phyloP scores from a whole-genome alignment of 2,329 filamentous ascomycete species.

The Moelleriella libera region DNA sequence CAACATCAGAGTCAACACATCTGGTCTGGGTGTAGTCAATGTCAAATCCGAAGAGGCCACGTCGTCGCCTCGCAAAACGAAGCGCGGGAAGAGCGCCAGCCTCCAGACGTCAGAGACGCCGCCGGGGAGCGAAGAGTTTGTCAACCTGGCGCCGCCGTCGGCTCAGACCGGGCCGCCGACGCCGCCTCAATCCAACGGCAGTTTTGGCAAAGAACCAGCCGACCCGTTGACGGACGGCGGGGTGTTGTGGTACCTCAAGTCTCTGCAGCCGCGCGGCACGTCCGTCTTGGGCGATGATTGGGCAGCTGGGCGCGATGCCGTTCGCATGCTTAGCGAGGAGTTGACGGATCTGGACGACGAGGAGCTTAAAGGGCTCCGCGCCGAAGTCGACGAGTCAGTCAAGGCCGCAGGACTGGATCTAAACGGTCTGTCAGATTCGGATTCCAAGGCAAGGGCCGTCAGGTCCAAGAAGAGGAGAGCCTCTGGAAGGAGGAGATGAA shows the following conservation, averaged over 20 bases:
- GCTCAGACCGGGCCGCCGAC: constrained; percentile 40
- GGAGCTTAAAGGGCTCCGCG: constrained; percentile 58
- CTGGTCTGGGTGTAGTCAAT: constrained; percentile 16
- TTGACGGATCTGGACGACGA: constrained; percentile 88
- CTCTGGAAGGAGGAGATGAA: constrained; percentile 19
- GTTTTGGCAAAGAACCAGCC: constrained; percentile 30
- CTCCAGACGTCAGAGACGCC: constrained; percentile 25
- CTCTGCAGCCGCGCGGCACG: constrained; percentile 67
- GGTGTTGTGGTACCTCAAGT: constrained; percentile 74
- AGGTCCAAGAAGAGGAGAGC: constrained; percentile 19
- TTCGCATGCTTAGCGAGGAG: constrained; percentile 62
- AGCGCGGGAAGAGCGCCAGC: constrained; percentile 9
- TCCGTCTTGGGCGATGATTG: constrained; percentile 59
- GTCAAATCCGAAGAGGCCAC: constrained; percentile 5
- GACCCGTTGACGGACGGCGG: constrained; percentile 58
- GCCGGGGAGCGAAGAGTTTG: constrained; percentile 33
- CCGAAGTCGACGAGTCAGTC: constrained; percentile 33
- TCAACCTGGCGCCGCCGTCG: constrained; percentile 11
- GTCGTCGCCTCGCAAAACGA: constrained; percentile 10
- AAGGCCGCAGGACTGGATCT: constrained; percentile 12
- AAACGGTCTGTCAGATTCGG: constrained; percentile 7
- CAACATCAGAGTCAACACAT: constrained; percentile 33
- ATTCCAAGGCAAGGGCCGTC: constrained; percentile 13
- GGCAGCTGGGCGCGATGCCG: constrained; percentile 51
- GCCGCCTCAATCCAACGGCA: constrained; percentile 51